Conservation (phyloP, 345 rosid genomes). For the Chamaenerion angustifolium region DNA sequence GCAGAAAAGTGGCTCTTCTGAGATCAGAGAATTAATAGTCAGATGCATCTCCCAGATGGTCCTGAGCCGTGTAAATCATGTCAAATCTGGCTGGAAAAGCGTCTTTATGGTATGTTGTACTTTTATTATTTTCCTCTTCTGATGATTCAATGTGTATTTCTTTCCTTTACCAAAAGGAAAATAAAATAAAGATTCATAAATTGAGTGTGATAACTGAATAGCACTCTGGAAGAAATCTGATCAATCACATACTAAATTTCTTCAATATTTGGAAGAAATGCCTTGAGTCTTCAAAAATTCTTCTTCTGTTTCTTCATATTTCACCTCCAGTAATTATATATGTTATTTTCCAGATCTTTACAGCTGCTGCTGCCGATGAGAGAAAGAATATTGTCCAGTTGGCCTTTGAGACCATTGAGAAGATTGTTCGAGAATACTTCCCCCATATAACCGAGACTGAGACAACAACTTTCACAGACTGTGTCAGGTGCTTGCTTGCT, state of each 20-base stretch:
- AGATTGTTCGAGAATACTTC: slow-evolving; percentile 85
- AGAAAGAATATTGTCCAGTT: slow-evolving; percentile 67
- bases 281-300: no score
- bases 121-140: slow-evolving; percentile 3
- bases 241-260: no score
- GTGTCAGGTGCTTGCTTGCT: slow-evolving; percentile 84
- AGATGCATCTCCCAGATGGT: slow-evolving; percentile 98
- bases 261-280: no score
- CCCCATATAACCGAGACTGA: slow-evolving; percentile 95
- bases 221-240: no score
- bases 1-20: slow-evolving; percentile 82
- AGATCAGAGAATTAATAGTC: slow-evolving; percentile 78
- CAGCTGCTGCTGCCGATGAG: slow-evolving; percentile 83
- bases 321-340: neutral
- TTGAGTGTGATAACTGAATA: no score
- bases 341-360: slow-evolving; percentile 45
- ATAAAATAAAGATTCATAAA: no score
- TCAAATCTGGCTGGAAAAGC: slow-evolving; percentile 98
- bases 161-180: no score
- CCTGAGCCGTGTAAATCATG: slow-evolving; percentile 76
- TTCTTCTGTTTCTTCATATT: no score
- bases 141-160: no score
- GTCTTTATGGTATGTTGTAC: slow-evolving; percentile 63
- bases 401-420: slow-evolving; percentile 93
- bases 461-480: slow-evolving; percentile 74